Conservation (phyloP, 345 rosid species). For the Cardamine resedifolia region DNA sequence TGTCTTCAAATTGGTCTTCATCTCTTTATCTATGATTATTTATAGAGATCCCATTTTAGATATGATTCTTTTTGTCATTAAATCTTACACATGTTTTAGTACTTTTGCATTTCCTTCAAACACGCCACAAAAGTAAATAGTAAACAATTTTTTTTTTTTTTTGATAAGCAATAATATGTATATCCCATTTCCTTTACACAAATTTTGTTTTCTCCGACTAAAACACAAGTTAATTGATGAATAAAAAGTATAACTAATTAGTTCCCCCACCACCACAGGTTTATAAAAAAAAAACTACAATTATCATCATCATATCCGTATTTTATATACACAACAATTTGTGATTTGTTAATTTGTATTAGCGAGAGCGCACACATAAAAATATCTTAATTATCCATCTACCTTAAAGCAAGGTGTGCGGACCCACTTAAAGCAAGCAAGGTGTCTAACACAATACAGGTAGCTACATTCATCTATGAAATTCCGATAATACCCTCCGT, state of each 20-base stretch:
- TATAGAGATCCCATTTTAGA: background rate
- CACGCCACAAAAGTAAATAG: background rate
- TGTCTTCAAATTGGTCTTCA: background rate
- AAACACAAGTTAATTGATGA: background rate
- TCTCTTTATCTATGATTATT: background rate
- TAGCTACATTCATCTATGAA: background rate
- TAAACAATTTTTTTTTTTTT: background rate
- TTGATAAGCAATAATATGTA: too few species aligned
- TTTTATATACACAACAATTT: conserved; percentile 5
- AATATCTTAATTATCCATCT: conserved; percentile 27
- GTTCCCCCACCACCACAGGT: conserved; percentile 5
- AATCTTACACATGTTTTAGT: background rate
- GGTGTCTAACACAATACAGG: conserved; percentile 19
- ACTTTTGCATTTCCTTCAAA: background rate
- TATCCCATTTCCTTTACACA: too few species aligned
- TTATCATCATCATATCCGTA: conserved; percentile 1
- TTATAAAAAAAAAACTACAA: too few species aligned
- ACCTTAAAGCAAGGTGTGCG: conserved; percentile 21
- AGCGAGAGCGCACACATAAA: background rate
- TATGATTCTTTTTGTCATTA: background rate
- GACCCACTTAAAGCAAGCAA: too few species aligned
- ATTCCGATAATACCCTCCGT: background rate
- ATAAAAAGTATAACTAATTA: background rate
- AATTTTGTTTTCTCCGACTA: too few species aligned
- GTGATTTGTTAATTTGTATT: background rate